These are phyloP conservation scores for Lecanoromycetidae sp. DNA, from an alignment of 2,329 filamentous ascomycete genomes.

Conservation along the genomic window DNA sequence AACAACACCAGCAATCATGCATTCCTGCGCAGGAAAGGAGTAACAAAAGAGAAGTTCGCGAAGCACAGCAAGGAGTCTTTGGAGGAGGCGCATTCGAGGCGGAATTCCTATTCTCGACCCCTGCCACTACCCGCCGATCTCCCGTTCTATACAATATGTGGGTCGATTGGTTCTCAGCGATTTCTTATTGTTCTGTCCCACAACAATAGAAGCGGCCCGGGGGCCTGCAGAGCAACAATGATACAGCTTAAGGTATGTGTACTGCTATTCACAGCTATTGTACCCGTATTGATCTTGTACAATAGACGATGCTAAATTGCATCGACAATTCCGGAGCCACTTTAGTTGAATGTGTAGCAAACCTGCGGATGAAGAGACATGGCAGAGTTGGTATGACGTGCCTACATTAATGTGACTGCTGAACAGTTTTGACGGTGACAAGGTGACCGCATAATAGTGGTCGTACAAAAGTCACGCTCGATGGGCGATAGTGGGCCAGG, in stretches of 20 bases:
- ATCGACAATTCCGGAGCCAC: constrained; percentile 99
- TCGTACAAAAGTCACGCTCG: constrained; percentile 88
- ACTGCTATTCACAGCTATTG: no score
- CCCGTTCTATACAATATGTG: no score
- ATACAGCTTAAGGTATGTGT: constrained; percentile 56
- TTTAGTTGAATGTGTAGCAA: constrained; percentile 88
- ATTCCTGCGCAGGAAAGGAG: constrained; percentile 5
- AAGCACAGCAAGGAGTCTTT: constrained; percentile 2
- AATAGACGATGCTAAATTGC: constrained; percentile 90
- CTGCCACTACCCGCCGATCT: constrained; percentile 10
- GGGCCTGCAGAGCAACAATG: constrained; percentile 48
- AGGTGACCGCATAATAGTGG: constrained; percentile 95
- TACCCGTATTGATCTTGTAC: constrained; percentile 10
- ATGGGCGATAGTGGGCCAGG: constrained; percentile 59
- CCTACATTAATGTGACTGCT: background rate
- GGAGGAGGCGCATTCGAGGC: constrained; percentile 3
- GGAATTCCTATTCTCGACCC: constrained; percentile 4
- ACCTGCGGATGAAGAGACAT: constrained; percentile 78
- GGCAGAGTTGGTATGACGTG: constrained; percentile 67
- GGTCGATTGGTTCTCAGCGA: background rate
- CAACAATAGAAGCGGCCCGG: no score
- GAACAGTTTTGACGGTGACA: constrained; percentile 28
- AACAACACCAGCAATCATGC: background rate
- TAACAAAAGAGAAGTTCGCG: constrained; percentile 5
- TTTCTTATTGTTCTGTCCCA: background rate